Evolutionary conservation across 371 early-diverging fungal species (phyloP), one percentile per base, ranked within the genome.

Genomic region (Lichtheimia corymbifera): DNA sequence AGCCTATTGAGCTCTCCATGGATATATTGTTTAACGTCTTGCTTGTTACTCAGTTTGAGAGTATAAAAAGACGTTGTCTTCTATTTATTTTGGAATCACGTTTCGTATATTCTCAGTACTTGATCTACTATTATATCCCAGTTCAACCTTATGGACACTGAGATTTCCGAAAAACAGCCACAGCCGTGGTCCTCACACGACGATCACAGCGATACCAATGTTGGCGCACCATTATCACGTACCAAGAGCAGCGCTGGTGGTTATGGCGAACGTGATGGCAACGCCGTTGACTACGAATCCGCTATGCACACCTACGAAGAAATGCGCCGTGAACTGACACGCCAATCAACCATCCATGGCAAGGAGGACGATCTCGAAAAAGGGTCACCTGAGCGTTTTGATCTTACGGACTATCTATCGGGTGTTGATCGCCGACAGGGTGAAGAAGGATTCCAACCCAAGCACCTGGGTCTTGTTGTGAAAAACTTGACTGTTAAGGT

Each of bases 381-480:
- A 57, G 62, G 62, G 6, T 51, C 35, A 5, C 40, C 35, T 17
- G 65, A 65, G 45, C 53, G 62, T 14, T 65, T 65, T 45, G 65
- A 65, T 50, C 47, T 65, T 27, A 65, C 65, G 2, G 65, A 65
- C 25, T 65, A 55, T 60, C 55, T 65, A 14, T 50, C 56, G n/a
- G 62, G 62, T 30, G 50, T 62, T 41, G 62, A 62, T 35, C 42
- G 56, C 2, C 55, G 51, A 7, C 55, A 52, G 45, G 58, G 35
- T n/a, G 58, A 59, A 59, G 69, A 68, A 43, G 80, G 79, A 15
- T 67, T 83, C 61, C 74, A 83, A 52, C 73, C 74, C 24, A 73
- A 78, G 20, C 65, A 71, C 40, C 70, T 84, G 68, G 83, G 84
- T 63, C 67, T 84, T 4, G 62, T 76, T 24, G 80, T 80, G 71